phyloP scores from a whole-genome alignment of 495 filamentous ascomycete species.

The Neurospora sp. region DNA sequence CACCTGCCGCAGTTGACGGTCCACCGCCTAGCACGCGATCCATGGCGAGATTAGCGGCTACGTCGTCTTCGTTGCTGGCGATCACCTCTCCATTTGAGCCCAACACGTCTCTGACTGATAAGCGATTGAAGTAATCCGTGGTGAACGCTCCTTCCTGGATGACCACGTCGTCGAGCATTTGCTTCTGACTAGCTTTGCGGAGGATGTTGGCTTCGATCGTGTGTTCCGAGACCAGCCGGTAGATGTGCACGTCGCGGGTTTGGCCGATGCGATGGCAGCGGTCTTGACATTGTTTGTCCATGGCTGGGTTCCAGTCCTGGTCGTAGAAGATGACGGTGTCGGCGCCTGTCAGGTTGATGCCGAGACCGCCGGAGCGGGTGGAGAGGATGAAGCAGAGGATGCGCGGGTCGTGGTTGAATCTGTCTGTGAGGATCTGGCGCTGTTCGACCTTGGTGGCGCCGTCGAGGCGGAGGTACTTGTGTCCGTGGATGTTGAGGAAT shows the following conservation, averaged over 20 bases:
- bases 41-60: slow-evolving; percentile 69
- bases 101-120: slow-evolving; percentile 60
- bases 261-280: slow-evolving; percentile 96
- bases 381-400: slow-evolving; percentile 94
- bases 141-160: slow-evolving; percentile 99
- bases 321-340: slow-evolving; percentile 99
- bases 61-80: slow-evolving; percentile 44
- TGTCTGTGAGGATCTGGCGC: slow-evolving; percentile 87
- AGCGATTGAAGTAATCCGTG: slow-evolving; percentile 89
- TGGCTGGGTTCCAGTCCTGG: slow-evolving; percentile 98
- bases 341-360: slow-evolving; percentile 93
- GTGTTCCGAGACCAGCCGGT: slow-evolving; percentile 91
- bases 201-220: slow-evolving; percentile 99
- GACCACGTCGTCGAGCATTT: slow-evolving; percentile 93
- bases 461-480: slow-evolving; percentile 85
- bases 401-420: slow-evolving; percentile 89
- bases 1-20: background rate
- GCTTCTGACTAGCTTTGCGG: slow-evolving; percentile 91
- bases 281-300: slow-evolving; percentile 99
- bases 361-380: slow-evolving; percentile 85
- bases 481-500: slow-evolving; percentile 95
- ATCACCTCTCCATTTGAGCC: slow-evolving; percentile 46
- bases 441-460: slow-evolving; percentile 91
- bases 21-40: slow-evolving; percentile 68
- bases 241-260: slow-evolving; percentile 96